Evolutionary conservation across 2,329 filamentous ascomycete species (phyloP).

Genomic region (Tolypocladium sp.): DNA sequence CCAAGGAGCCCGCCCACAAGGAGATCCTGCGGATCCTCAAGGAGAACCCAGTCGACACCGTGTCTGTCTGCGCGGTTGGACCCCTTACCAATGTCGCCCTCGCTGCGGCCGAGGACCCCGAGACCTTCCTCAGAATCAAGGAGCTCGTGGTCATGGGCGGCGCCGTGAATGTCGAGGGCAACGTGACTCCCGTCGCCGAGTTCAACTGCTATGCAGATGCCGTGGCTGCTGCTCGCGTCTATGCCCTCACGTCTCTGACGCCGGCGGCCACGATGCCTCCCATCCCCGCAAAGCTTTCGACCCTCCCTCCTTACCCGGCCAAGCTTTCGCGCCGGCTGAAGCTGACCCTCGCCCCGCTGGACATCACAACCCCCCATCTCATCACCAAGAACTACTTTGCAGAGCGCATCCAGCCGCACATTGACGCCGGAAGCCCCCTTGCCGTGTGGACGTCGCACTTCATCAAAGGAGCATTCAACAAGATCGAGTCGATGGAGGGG

Average conservation of each 20-base stretch:
- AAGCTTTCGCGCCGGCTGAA: slow-evolving; percentile 55
- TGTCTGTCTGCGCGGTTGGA: slow-evolving; percentile 85
- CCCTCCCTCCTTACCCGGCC: slow-evolving; percentile 53
- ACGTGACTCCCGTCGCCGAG: slow-evolving; percentile 77
- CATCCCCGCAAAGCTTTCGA: slow-evolving; percentile 38
- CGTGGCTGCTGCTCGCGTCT: slow-evolving; percentile 66
- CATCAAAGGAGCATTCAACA: slow-evolving; percentile 59
- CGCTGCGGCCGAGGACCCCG: slow-evolving; percentile 79
- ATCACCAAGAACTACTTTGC: slow-evolving; percentile 53
- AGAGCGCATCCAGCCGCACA: slow-evolving; percentile 41
- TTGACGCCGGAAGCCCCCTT: slow-evolving; percentile 59
- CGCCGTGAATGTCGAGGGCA: slow-evolving; percentile 68
- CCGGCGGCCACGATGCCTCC: slow-evolving; percentile 77
- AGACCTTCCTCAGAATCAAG: slow-evolving; percentile 80
- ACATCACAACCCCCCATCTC: slow-evolving; percentile 65
- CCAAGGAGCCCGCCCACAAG: slow-evolving; percentile 62
- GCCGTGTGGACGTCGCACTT: slow-evolving; percentile 67
- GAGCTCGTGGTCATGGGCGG: slow-evolving; percentile 96
- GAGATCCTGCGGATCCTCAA: slow-evolving; percentile 83
- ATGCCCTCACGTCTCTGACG: slow-evolving; percentile 63
- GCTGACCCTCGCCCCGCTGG: slow-evolving; percentile 64
- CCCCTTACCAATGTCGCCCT: slow-evolving; percentile 90
- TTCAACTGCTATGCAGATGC: slow-evolving; percentile 94
- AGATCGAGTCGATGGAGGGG: slow-evolving; percentile 54
- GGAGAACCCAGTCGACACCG: slow-evolving; percentile 72